phyloP scores from a whole-genome alignment of 2,329 filamentous ascomycete genomes.

The Microsporum ferrugineum region DNA sequence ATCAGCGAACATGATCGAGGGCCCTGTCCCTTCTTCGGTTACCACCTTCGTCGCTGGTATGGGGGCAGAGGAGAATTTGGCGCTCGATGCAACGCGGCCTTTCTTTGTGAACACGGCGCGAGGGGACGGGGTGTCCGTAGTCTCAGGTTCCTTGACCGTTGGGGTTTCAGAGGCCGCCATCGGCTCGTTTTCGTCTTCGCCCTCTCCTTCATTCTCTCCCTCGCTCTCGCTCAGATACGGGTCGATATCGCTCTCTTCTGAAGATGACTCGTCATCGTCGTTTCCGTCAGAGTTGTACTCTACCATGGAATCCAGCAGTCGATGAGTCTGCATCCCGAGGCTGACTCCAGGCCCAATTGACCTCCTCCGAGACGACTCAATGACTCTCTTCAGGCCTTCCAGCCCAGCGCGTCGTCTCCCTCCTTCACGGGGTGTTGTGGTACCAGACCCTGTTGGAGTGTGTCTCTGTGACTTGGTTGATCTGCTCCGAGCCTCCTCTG shows the following conservation, averaged over 20 bases:
- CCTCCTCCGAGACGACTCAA: slow-evolving; percentile 45
- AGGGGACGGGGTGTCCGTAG: not conserved
- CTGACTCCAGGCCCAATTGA: slow-evolving; percentile 50
- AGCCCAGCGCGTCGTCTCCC: slow-evolving; percentile 38
- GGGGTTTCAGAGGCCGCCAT: slow-evolving; percentile 3
- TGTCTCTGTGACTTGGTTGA: slow-evolving; percentile 11
- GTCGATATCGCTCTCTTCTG: slow-evolving; percentile 32
- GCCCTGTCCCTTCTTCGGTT: slow-evolving; percentile 52
- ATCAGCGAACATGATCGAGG: slow-evolving; percentile 65
- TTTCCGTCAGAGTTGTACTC: slow-evolving; percentile 33
- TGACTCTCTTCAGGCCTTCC: slow-evolving; percentile 50
- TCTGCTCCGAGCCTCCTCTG: slow-evolving; percentile 12
- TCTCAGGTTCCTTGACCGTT: slow-evolving; percentile 3
- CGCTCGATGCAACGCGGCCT: slow-evolving; percentile 24
- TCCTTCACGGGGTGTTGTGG: slow-evolving; percentile 42
- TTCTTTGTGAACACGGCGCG: slow-evolving; percentile 9
- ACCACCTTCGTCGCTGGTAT: slow-evolving; percentile 59
- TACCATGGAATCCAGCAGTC: slow-evolving; percentile 53
- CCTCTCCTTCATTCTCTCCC: slow-evolving; percentile 4
- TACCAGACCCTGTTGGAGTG: slow-evolving; percentile 24
- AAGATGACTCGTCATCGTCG: slow-evolving; percentile 35
- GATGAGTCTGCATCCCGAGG: slow-evolving; percentile 65
- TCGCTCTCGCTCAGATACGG: slow-evolving; percentile 27
- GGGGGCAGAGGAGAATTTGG: slow-evolving; percentile 57
- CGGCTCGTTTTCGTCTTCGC: not conserved